Evolutionary conservation across 306 rosid species (phyloP).

Genomic region (Prunus dulcis): DNA sequence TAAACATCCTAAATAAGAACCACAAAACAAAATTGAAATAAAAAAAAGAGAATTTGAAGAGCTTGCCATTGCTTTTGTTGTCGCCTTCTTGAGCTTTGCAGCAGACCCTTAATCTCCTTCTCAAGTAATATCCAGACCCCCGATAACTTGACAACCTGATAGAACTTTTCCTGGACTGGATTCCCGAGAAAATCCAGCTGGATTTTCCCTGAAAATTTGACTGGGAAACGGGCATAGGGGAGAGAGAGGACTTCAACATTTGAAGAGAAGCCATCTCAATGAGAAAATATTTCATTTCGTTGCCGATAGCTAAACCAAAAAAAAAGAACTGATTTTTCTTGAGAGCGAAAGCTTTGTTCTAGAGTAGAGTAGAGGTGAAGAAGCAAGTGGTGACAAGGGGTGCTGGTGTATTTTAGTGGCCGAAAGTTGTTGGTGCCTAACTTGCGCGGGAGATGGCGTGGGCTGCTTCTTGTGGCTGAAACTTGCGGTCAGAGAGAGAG

Average conservation of each 20-base stretch:
- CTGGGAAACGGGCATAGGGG: constrained; percentile 54
- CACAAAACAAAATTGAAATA: background rate
- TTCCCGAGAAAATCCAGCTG: constrained; percentile 28
- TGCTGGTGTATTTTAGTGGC: constrained; percentile 35
- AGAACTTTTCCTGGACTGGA: constrained; percentile 35
- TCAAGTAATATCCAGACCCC: constrained; percentile 24
- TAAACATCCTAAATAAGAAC: background rate
- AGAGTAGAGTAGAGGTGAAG: constrained; percentile 27
- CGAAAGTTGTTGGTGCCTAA: constrained; percentile 13
- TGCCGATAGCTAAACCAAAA: background rate
- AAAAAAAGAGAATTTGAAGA: background rate
- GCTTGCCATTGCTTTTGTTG: constrained; percentile 69
- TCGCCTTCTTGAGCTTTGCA: constrained; percentile 59
- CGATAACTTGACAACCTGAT: constrained; percentile 29
- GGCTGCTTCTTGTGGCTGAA: constrained; percentile 46
- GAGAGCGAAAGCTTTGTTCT: constrained; percentile 21
- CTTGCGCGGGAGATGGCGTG: constrained; percentile 31
- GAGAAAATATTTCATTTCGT: constrained; percentile 27
- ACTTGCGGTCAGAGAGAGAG: constrained; percentile 29
- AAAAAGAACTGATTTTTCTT: background rate
- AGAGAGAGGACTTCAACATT: constrained; percentile 47
- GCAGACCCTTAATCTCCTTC: constrained; percentile 36
- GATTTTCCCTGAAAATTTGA: constrained; percentile 44
- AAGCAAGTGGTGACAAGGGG: background rate
- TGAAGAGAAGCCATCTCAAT: constrained; percentile 63